phyloP scores from a whole-genome alignment of 805 yeast species.

The Myxozyma monticola region DNA sequence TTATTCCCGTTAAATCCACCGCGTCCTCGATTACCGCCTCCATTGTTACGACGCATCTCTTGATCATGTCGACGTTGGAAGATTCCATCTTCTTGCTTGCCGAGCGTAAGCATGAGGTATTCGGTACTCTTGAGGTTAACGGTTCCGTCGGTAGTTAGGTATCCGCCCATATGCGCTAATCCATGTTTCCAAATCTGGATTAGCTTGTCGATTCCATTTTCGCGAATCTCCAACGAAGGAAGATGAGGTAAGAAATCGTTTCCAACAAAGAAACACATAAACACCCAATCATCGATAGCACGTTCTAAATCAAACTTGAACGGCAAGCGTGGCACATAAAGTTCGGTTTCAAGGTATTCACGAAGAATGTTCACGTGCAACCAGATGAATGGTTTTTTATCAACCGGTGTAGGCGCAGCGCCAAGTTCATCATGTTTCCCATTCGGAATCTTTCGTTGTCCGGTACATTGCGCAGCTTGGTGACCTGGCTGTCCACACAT shows the following conservation, averaged over 20 bases:
- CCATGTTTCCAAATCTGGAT: conserved; percentile 79
- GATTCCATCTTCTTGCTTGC: conserved; percentile 73
- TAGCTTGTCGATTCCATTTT: conserved; percentile 82
- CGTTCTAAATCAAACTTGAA: conserved; percentile 86
- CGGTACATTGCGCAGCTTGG: conserved; percentile 26
- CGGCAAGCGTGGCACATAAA: conserved; percentile 65
- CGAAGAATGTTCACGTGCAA: conserved; percentile 82
- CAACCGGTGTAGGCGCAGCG: conserved; percentile 29
- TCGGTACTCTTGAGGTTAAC: conserved; percentile 78
- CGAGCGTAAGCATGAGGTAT: conserved; percentile 60
- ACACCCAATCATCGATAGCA: conserved; percentile 98
- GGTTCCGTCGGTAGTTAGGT: conserved; percentile 86
- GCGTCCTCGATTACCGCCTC: no score
- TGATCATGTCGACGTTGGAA: conserved; percentile 67
- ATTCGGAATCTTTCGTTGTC: conserved; percentile 45
- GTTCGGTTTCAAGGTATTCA: conserved; percentile 83
- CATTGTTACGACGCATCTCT: conserved; percentile 69
- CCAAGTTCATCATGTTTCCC: conserved; percentile 42
- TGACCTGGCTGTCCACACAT: conserved; percentile 48
- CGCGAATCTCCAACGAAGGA: conserved; percentile 92
- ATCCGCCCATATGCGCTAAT: conserved; percentile 67
- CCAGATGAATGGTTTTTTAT: conserved; percentile 88
- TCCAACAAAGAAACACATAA: conserved; percentile 98
- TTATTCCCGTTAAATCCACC: neutral
- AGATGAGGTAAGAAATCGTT: conserved; percentile 97